Conservation (phyloP, 2,329 filamentous ascomycete species). For the Calonectria pseudoreteaudii region DNA sequence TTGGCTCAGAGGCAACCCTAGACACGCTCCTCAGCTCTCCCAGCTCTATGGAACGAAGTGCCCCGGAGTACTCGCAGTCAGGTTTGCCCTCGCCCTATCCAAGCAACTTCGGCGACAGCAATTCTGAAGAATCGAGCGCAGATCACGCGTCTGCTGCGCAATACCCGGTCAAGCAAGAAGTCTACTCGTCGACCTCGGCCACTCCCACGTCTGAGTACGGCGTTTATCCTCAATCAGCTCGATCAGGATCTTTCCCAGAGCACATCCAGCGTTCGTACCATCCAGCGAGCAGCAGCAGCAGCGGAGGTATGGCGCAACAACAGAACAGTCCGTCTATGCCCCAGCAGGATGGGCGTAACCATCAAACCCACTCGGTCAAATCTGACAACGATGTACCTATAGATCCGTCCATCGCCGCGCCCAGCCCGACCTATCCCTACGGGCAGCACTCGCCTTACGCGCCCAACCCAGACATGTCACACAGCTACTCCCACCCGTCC, state of each 20-base stretch:
- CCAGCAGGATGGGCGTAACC: conserved; percentile 83
- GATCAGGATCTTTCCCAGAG: conserved; percentile 87
- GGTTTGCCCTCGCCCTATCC: conserved; percentile 84
- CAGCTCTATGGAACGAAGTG: conserved; percentile 69
- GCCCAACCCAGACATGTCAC: conserved; percentile 86
- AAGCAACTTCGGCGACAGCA: conserved; percentile 73
- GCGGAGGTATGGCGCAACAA: conserved; percentile 94
- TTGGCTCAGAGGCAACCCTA: conserved; percentile 43
- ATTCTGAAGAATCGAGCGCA: conserved; percentile 89
- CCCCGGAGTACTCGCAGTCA: conserved; percentile 86
- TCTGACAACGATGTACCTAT: conserved; percentile 98
- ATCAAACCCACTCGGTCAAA: conserved; percentile 82
- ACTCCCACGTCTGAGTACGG: conserved; percentile 93
- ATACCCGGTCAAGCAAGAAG: conserved; percentile 86
- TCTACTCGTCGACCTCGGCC: conserved; percentile 80
- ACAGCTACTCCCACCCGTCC: conserved; percentile 75
- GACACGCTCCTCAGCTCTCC: conserved; percentile 40
- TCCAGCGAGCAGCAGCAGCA: conserved; percentile 78
- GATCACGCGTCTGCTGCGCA: conserved; percentile 95
- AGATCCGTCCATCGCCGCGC: conserved; percentile 97
- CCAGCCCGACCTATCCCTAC: conserved; percentile 91
- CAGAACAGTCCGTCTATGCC: conserved; percentile 97
- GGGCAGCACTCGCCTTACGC: conserved; percentile 89
- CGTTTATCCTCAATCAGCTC: conserved; percentile 79
- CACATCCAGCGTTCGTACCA: conserved; percentile 89